Conservation (phyloP, 805 yeast genomes). For the Metschnikowia orientalis region DNA sequence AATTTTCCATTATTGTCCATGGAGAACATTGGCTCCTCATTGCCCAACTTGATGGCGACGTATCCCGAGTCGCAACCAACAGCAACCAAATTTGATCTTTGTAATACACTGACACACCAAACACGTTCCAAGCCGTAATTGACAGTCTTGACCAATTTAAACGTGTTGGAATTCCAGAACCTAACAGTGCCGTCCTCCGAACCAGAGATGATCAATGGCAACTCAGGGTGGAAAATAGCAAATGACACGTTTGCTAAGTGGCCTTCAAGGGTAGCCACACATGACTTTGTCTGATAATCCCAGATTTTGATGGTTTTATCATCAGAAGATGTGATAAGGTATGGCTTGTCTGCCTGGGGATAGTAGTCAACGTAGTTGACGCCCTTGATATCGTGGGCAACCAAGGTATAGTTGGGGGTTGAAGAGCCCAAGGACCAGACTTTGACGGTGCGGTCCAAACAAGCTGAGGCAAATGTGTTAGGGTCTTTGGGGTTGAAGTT, state of each 20-base stretch:
- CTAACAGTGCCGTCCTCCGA: constrained; percentile 94
- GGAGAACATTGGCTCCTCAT: constrained; percentile 88
- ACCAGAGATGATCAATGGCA: constrained; percentile 92
- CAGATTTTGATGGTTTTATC: constrained; percentile 85
- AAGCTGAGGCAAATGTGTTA: constrained; percentile 95
- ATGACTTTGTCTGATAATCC: constrained; percentile 96
- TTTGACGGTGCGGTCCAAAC: constrained; percentile 93
- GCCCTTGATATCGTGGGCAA: constrained; percentile 89
- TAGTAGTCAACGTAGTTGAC: constrained; percentile 95
- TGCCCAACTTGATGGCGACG: constrained; percentile 83
- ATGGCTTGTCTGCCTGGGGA: constrained; percentile 96
- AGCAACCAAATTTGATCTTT: constrained; percentile 71
- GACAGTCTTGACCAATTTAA: constrained; percentile 86
- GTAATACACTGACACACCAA: constrained; percentile 85
- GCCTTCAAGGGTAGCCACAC: constrained; percentile 91
- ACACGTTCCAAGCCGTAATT: constrained; percentile 92
- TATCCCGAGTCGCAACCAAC: constrained; percentile 95
- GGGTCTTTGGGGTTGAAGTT: constrained; percentile 97
- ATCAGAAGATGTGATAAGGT: constrained; percentile 85
- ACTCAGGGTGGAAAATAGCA: constrained; percentile 97
- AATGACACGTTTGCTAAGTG: constrained; percentile 93
- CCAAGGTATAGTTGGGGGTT: constrained; percentile 84
- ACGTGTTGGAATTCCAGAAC: constrained; percentile 92
- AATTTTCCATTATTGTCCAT: constrained; percentile 92
- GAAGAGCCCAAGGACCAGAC: constrained; percentile 92